Evolutionary conservation across 2,329 filamentous ascomycete species (phyloP).

Genomic region (Paradendryphiella salina): DNA sequence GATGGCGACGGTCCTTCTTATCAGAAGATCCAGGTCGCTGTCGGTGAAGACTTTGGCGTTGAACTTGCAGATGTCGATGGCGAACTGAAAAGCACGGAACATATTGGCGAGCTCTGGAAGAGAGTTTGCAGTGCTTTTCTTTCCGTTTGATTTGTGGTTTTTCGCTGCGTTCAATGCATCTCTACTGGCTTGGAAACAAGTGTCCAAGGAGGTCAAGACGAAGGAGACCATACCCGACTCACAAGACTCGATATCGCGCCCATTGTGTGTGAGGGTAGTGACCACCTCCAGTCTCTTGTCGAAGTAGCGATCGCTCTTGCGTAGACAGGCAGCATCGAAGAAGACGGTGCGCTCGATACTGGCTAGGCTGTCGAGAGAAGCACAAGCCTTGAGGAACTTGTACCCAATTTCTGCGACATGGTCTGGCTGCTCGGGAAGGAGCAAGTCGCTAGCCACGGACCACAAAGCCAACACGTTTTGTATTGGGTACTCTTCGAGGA

Average conservation of each 20-base stretch:
- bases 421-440: conserved; percentile 39
- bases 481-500: conserved; percentile 44
- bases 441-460: conserved; percentile 45
- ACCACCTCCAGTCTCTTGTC: conserved; percentile 43
- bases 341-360: conserved; percentile 46
- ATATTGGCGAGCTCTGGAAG: conserved; percentile 48
- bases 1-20: conserved; percentile 66
- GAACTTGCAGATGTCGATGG: conserved; percentile 73
- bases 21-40: conserved; percentile 61
- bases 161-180: conserved; percentile 29
- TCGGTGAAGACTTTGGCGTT: conserved; percentile 71
- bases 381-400: conserved; percentile 42
- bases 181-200: conserved; percentile 40
- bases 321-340: conserved; percentile 42
- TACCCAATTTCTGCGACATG: conserved; percentile 42
- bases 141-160: conserved; percentile 29
- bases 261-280: conserved; percentile 43
- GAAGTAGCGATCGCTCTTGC: conserved; percentile 35
- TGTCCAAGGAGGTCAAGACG: conserved; percentile 38
- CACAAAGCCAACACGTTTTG: conserved; percentile 45
- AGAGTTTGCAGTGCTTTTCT: conserved; percentile 27
- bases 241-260: conserved; percentile 46
- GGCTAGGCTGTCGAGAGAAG: conserved; percentile 38
- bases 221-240: conserved; percentile 43
- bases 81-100: conserved; percentile 65